Base-by-base conservation (phyloP, 805 yeast species). In the Yarrowia phangngaensis region DNA sequence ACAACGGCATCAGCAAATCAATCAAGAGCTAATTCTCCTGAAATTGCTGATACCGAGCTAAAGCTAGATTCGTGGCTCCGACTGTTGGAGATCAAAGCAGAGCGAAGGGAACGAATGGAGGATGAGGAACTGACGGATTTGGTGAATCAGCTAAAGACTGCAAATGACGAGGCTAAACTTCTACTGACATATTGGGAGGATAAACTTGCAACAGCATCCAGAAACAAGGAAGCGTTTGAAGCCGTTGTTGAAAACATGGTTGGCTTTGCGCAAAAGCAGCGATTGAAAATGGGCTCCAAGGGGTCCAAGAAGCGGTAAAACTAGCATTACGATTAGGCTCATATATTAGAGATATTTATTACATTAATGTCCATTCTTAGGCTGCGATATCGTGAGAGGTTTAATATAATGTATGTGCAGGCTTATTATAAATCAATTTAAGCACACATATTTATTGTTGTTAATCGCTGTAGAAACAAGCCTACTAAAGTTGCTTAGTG, bases 211-310 rank as follows among this genome's bases (percentile, higher is more conserved):
- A 78, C 72, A 7, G 65, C 80, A 14, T 68, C 68, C 51, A 73
- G 71, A 32, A 94, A 88, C 62, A 83, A 84, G 58, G 75, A 74
- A 24, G 77, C 89, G 12, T 88, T 82, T 60, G 95, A 90, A 57
- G 74, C 82, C 2, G 95, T 92, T 56, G 88, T 92, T 31, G 95
- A 87, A 60, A 88, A 86, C 58, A 68, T 89, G 56, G 84, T 89
- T 12, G 97, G 95, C 6, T 88, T 89, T 61, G 84, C 95, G 6
- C 96, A 92, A 63, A 77, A 85, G 57, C 58, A 83, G 43, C 75
- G 84, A 56, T 70, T 45, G 9, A 41, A 41, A 35, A 41, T 15
- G 45, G 45, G 45, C 7, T 14, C n/a, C 3, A 35, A 35, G 31
- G 17, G 17, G 24, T 24, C 26, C 24, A 17, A 15, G 8, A 11